phyloP scores from a whole-genome alignment of 257 asterid genomes.

The Cinchona pubescens region DNA sequence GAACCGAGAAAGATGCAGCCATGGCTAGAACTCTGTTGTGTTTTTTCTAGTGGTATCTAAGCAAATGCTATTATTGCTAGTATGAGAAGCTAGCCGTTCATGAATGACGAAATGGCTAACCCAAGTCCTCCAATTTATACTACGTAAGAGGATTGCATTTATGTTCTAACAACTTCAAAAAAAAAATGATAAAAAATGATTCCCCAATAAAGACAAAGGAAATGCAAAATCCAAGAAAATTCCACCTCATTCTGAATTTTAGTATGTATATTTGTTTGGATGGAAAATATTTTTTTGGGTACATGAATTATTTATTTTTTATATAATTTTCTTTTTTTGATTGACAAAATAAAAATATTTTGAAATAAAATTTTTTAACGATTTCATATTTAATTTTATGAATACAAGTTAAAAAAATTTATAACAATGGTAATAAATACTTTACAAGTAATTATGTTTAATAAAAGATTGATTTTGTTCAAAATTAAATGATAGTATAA shows the following conservation, averaged over 20 bases:
- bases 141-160: constrained; percentile 2
- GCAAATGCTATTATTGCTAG: constrained; percentile 18
- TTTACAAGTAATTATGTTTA: too few species aligned
- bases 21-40: constrained; percentile 57
- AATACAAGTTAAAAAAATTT: too few species aligned
- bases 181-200: constrained; percentile 13
- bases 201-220: constrained; percentile 33
- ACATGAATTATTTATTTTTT: too few species aligned
- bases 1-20: constrained; percentile 86
- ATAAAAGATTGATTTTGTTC: too few species aligned
- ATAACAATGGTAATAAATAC: too few species aligned
- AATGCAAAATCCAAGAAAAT: constrained; percentile 37
- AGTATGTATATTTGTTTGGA: too few species aligned
- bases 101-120: constrained; percentile 27
- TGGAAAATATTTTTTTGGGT: too few species aligned
- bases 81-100: constrained; percentile 5
- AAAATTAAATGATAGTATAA: too few species aligned
- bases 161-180: neutral
- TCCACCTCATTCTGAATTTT: constrained; percentile 20
- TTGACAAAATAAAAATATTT: too few species aligned
- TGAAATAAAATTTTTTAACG: too few species aligned
- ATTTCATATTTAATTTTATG: too few species aligned
- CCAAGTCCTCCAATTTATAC: constrained; percentile 43
- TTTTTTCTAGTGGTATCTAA: constrained; percentile 9
- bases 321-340: too few species aligned